Evolutionary conservation across 2,329 filamentous ascomycete species (phyloP), one percentile per base, ranked within the genome.

Genomic region (Exserohilum rostratum): DNA sequence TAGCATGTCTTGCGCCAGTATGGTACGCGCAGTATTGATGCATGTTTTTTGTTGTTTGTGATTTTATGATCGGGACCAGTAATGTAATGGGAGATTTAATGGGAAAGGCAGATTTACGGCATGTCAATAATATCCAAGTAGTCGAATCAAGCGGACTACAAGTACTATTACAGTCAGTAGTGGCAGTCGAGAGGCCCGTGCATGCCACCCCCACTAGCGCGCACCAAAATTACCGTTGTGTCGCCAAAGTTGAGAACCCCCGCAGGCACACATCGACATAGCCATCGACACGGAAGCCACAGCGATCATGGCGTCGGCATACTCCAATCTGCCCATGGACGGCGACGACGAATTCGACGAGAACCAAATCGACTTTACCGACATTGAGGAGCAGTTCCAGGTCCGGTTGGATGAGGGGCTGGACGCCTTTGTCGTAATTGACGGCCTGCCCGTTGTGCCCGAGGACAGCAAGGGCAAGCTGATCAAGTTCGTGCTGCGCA

Each of bases 401-500:
- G 93, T 98, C 60, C 91, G 93, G 75, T 84, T 98, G 64, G 95
- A 99, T 77, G 91, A 96, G 78, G 95, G 95, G 55, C 89, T 97
- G 70, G 95, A 99, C 76, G 90, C 92, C 62, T 99, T 99, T 73
- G 90, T 99, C 63, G 93, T 98, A 60, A 86, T 98, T 74, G 95
- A 99, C 77, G 95, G 95, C 64, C 86, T 99, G 38, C 95, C 95
- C 64, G 82, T 89, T 62, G 93, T 99, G 62, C 91, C 83, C 55
- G 91, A 93, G 76, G 93, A 95, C 45, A 93, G 90, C 82, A 93
- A 92, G 82, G 87, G 90, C 57, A 98, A 96, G 83, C 87, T 99
- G 58, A 83, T 96, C 78, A 98, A 98, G 80, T 98, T 98, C 79
- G 82, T 99, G 79, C 81, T 96, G 77, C 91, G 93, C 81, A 97